A percentile compares a stretch with the other conserved stretches of the same genome.
phyloP scores from a whole-genome alignment of 169 alveolate genomes.

The Babesia bigemina region DNA sequence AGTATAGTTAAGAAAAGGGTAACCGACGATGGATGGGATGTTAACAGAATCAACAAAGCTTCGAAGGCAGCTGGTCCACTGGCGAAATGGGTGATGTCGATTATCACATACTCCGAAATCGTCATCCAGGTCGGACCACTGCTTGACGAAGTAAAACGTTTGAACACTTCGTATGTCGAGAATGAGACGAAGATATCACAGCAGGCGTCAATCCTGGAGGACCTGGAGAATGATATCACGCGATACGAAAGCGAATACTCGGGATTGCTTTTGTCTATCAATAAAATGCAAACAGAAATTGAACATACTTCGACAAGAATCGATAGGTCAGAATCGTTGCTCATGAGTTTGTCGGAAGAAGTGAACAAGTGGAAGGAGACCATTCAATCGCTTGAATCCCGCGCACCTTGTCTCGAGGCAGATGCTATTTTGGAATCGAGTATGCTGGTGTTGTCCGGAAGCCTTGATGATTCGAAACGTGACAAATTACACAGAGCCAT shows the following conservation, averaged over 20 bases:
- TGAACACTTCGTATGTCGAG: conserved; percentile 85
- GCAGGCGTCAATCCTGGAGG: conserved; percentile 75
- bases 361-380: conserved; percentile 91
- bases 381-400: conserved; percentile 71
- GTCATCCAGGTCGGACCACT: conserved; percentile 92
- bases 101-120: conserved; percentile 86
- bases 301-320: conserved; percentile 90
- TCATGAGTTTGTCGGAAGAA: conserved; percentile 88
- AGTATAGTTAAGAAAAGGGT: conserved; percentile 73
- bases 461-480: neutral
- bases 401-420: conserved; percentile 85
- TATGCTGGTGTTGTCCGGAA: neutral
- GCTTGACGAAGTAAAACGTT: conserved; percentile 89
- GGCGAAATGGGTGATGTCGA: conserved; percentile 93
- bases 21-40: conserved; percentile 91
- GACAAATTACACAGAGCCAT: neutral
- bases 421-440: conserved; percentile 93
- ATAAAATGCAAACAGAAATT: conserved; percentile 91
- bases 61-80: conserved; percentile 98
- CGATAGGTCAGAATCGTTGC: conserved; percentile 86
- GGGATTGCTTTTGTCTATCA: conserved; percentile 89
- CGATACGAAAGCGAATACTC: conserved; percentile 93
- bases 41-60: conserved; percentile 90
- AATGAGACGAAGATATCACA: conserved; percentile 85
- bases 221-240: conserved; percentile 87